These are phyloP conservation scores for Begonia fuchsioides DNA, from an alignment of 306 rosid species.

Conservation along the genomic window DNA sequence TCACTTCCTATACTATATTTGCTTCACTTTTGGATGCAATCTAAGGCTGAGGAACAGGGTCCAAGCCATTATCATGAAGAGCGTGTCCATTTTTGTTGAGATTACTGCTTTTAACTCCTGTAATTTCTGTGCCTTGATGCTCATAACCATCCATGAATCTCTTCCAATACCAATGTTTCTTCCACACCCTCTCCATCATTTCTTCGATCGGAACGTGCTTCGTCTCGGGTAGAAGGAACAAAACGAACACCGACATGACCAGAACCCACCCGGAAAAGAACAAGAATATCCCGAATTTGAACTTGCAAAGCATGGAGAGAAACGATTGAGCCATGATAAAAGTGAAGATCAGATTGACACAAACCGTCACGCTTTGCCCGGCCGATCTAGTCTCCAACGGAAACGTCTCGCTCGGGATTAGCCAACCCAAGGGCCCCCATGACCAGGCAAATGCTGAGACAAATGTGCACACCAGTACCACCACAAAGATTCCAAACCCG, in stretches of 20 bases:
- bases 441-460: conserved; percentile 78
- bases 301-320: conserved; percentile 29
- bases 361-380: conserved; percentile 36
- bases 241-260: conserved; percentile 25
- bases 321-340: conserved; percentile 37
- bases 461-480: conserved; percentile 49
- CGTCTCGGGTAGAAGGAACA: conserved; percentile 13
- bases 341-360: conserved; percentile 42
- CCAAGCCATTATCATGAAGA: neutral
- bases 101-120: neutral
- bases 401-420: conserved; percentile 35
- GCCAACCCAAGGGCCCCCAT: conserved; percentile 28
- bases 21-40: neutral
- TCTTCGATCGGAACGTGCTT: conserved; percentile 15
- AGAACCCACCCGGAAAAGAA: conserved; percentile 34
- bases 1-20: too few species aligned
- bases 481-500: conserved; percentile 36
- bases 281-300: conserved; percentile 28
- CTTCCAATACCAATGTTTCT: conserved; percentile 37
- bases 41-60: neutral
- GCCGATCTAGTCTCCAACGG: conserved; percentile 23
- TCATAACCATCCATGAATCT: conserved; percentile 6
- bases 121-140: neutral
- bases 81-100: neutral
- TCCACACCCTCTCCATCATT: conserved; percentile 30